Conservation (phyloP, 257 asterid species). For the Nicotiana benthamiana region DNA sequence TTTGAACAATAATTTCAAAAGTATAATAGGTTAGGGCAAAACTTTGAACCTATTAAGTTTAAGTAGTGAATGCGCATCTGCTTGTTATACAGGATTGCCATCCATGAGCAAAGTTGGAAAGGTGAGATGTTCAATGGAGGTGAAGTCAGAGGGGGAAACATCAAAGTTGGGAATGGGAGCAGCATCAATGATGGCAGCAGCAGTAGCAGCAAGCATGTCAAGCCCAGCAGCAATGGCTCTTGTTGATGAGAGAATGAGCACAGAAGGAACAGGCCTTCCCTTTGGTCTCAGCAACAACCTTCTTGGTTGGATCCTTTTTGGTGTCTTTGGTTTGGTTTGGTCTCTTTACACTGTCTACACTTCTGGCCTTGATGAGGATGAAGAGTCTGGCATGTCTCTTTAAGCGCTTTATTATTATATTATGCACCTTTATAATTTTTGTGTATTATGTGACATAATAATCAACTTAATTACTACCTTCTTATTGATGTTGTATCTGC, state of each 20-base stretch:
- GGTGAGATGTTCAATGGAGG: slow-evolving; percentile 63
- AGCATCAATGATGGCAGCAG: slow-evolving; percentile 46
- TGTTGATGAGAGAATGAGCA: slow-evolving; percentile 96
- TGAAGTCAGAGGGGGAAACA: slow-evolving; percentile 24
- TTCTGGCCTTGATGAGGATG: slow-evolving; percentile 72
- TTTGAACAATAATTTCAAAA: background rate
- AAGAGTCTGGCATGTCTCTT: slow-evolving; percentile 91
- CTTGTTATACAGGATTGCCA: slow-evolving; percentile 41
- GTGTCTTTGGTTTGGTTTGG: slow-evolving; percentile 85
- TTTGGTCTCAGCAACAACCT: slow-evolving; percentile 90
- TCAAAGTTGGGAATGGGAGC: slow-evolving; percentile 59
- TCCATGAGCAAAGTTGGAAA: slow-evolving; percentile 46
- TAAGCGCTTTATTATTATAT: slow-evolving; percentile 11
- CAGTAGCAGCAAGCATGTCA: slow-evolving; percentile 51
- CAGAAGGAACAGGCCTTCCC: slow-evolving; percentile 96
- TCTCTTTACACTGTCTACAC: slow-evolving; percentile 53
- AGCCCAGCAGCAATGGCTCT: slow-evolving; percentile 81
- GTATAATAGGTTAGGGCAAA: too few relatives aligned
- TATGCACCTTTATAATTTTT: background rate
- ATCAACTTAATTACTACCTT: background rate
- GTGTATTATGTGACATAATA: background rate
- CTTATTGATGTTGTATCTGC: background rate
- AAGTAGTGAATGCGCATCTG: background rate
- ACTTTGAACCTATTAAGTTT: background rate
- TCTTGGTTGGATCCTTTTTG: slow-evolving; percentile 74